Percentiles rank a stretch among this genome's conserved stretches.
Evolutionary conservation across 345 rosid genomes (phyloP).

Genomic region (Anacardium occidentale): DNA sequence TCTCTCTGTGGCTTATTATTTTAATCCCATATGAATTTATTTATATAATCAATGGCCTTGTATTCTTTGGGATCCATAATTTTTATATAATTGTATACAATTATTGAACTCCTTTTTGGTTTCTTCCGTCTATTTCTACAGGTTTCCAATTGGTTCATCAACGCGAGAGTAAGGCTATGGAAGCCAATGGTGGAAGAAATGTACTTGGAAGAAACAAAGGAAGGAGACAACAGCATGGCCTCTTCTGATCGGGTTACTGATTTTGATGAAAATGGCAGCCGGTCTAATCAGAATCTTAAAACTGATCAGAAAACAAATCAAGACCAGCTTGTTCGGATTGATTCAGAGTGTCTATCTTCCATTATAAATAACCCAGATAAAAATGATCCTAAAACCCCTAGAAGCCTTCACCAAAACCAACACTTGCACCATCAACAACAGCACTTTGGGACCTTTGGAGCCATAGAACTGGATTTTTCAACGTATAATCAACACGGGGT

Average conservation of each 20-base stretch:
- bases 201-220: constrained; percentile 87
- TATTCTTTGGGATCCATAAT: constrained; percentile 33
- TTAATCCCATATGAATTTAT: constrained; percentile 21
- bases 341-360: constrained; percentile 89
- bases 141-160: constrained; percentile 97
- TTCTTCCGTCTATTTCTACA: constrained; percentile 5
- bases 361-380: constrained; percentile 54
- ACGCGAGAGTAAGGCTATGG: constrained; percentile 99
- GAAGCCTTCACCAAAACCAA: constrained; percentile 33
- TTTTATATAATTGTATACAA: background rate
- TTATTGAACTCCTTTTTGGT: constrained; percentile 24
- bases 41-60: constrained; percentile 35
- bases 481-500: constrained; percentile 55
- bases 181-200: constrained; percentile 99
- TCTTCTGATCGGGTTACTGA: constrained; percentile 41
- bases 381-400: constrained; percentile 36
- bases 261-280: constrained; percentile 34
- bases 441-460: constrained; percentile 42
- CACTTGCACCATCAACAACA: constrained; percentile 31
- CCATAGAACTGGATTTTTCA: constrained; percentile 63
- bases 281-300: constrained; percentile 27
- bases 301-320: constrained; percentile 66
- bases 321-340: constrained; percentile 64
- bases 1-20: constrained; percentile 20
- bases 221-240: constrained; percentile 41